Conservation (phyloP, 2,329 filamentous ascomycete genomes). For the Ceratocystis papillata region DNA sequence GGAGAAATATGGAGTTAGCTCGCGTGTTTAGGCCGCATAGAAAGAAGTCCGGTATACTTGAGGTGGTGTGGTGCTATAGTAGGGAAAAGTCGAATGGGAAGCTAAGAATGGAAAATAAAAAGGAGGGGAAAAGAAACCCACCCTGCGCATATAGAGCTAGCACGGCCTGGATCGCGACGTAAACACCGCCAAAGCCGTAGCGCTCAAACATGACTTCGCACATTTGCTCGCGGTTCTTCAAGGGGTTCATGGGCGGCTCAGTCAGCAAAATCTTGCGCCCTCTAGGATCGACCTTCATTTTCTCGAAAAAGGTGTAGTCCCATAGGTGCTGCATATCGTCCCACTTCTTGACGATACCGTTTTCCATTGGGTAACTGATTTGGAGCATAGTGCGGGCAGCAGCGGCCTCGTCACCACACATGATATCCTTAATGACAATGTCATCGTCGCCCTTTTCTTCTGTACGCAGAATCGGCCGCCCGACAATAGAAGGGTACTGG, state of each 20-base stretch:
- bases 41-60: background rate
- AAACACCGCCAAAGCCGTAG: slow-evolving; percentile 91
- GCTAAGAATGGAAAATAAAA: background rate
- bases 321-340: slow-evolving; percentile 99
- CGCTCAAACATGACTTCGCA: slow-evolving; percentile 98
- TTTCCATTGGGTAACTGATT: slow-evolving; percentile 99
- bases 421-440: slow-evolving; percentile 85
- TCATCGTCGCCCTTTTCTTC: slow-evolving; percentile 63
- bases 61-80: background rate
- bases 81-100: background rate
- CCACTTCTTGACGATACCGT: slow-evolving; percentile 98
- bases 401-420: slow-evolving; percentile 97
- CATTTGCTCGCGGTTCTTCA: slow-evolving; percentile 96
- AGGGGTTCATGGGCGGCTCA: slow-evolving; percentile 94
- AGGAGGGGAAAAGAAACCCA: slow-evolving; percentile 33
- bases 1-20: background rate
- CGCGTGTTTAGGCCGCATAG: background rate
- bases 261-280: slow-evolving; percentile 96
- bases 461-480: slow-evolving; percentile 89
- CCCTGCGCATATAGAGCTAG: slow-evolving; percentile 93
- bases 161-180: slow-evolving; percentile 95
- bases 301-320: slow-evolving; percentile 98
- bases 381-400: slow-evolving; percentile 94
- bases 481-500: slow-evolving; percentile 96
- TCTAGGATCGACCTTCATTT: slow-evolving; percentile 82